phyloP scores from a whole-genome alignment of 192 early-diverging fungal species.

The Gonapodya prolifera region DNA sequence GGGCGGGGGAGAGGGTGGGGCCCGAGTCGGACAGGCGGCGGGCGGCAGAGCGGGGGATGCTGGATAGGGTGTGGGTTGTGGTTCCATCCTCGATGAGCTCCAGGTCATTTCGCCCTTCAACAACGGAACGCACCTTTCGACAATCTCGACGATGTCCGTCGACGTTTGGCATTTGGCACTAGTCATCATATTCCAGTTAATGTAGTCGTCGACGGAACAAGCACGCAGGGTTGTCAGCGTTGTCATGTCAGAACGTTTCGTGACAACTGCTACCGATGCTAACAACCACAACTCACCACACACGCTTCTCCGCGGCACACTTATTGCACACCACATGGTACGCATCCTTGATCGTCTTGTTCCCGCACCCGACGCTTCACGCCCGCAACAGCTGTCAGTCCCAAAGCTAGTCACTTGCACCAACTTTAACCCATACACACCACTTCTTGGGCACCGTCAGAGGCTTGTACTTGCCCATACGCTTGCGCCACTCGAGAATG shows the following conservation, averaged over 20 bases:
- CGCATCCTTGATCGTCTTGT: conserved; percentile 77
- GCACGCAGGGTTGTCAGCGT: no score
- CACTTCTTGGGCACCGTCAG: conserved; percentile 83
- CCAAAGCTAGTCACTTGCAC: no score
- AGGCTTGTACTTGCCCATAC: conserved; percentile 95
- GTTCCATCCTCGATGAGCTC: no score
- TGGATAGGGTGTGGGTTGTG: neutral
- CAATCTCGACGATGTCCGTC: neutral
- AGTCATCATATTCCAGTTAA: no score
- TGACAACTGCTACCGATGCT: no score
- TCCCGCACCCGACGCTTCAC: conserved; percentile 55
- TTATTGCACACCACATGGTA: conserved; percentile 89
- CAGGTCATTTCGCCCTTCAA: no score
- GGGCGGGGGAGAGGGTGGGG: neutral
- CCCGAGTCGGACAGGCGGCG: neutral
- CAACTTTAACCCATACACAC: no score
- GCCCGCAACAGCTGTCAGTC: no score
- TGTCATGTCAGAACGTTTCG: no score
- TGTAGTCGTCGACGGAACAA: no score
- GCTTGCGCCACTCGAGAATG: conserved; percentile 72
- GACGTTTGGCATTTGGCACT: neutral
- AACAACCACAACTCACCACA: conserved; percentile 91
- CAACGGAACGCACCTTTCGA: neutral
- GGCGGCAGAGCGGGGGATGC: neutral
- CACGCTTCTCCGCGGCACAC: conserved; percentile 66